Evolutionary conservation across 2,329 filamentous ascomycete genomes (phyloP).

Genomic region (Aureobasidium lini): DNA sequence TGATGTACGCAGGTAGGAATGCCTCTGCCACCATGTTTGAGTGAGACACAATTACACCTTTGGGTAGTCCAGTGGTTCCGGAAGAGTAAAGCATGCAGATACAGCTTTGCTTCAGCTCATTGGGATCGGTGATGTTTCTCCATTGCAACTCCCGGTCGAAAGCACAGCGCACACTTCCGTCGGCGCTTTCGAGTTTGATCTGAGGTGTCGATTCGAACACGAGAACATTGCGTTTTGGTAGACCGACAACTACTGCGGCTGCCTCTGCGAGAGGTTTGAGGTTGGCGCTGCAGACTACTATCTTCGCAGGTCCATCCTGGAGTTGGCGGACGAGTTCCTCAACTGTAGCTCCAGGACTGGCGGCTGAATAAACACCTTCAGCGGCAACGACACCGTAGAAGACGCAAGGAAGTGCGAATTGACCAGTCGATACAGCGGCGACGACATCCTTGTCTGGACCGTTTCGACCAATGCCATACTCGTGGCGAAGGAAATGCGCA

Average conservation of each 20-base stretch:
- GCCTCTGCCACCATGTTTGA: constrained; percentile 22
- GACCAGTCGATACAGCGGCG: constrained; percentile 49
- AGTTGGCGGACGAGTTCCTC: constrained; percentile 46
- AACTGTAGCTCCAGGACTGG: constrained; percentile 43
- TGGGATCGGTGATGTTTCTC: constrained; percentile 45
- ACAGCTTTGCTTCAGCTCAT: constrained; percentile 39
- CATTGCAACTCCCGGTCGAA: constrained; percentile 40
- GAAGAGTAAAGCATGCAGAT: constrained; percentile 39
- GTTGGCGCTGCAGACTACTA: constrained; percentile 42
- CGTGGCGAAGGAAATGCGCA: constrained; percentile 48
- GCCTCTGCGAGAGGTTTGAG: constrained; percentile 41
- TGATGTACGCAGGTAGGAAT: neutral
- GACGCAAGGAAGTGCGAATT: constrained; percentile 46
- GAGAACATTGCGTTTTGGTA: constrained; percentile 43
- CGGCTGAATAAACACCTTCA: constrained; percentile 52
- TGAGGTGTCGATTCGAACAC: constrained; percentile 20
- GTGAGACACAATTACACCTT: constrained; percentile 28
- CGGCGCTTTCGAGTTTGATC: neutral
- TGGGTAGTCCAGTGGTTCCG: constrained; percentile 42
- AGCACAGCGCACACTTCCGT: constrained; percentile 12
- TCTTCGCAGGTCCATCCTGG: constrained; percentile 33
- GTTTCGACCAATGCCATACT: constrained; percentile 45
- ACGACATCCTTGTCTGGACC: constrained; percentile 48
- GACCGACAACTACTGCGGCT: constrained; percentile 43
- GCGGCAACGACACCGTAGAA: constrained; percentile 53